These are phyloP conservation scores for Rhypophila decipiens DNA, from an alignment of 495 filamentous ascomycete genomes.

Conservation along the genomic window DNA sequence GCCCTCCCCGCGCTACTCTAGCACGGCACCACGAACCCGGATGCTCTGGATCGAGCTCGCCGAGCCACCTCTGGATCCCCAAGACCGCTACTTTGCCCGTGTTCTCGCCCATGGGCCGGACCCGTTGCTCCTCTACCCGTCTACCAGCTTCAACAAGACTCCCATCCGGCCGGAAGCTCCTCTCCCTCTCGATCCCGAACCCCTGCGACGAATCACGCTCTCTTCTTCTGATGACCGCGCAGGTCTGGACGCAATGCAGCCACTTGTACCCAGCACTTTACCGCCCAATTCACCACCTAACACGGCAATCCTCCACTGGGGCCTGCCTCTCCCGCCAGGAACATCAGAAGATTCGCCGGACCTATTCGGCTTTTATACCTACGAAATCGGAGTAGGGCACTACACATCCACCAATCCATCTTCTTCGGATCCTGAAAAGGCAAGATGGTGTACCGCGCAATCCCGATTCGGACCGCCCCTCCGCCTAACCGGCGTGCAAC, in stretches of 20 bases:
- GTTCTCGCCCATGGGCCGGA: background rate
- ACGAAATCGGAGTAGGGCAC: background rate
- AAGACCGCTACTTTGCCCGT: background rate
- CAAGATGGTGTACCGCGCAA: background rate
- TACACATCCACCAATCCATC: background rate
- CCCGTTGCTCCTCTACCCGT: background rate
- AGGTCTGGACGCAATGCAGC: background rate
- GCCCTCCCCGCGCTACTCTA: background rate
- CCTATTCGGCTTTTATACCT: background rate
- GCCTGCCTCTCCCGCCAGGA: background rate
- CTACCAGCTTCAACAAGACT: background rate
- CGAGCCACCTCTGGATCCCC: background rate
- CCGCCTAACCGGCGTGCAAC: background rate
- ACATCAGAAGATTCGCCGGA: background rate
- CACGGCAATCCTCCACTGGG: background rate
- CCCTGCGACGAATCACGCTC: background rate
- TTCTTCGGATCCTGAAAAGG: background rate
- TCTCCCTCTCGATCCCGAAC: background rate
- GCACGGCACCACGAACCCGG: background rate
- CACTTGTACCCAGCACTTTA: background rate
- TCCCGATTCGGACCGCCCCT: background rate
- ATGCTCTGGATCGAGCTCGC: background rate
- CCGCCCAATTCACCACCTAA: background rate
- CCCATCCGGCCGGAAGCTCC: background rate
- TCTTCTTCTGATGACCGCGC: background rate